phyloP scores from a whole-genome alignment of 2,329 filamentous ascomycete genomes.

The Rhynchosporium agropyri region DNA sequence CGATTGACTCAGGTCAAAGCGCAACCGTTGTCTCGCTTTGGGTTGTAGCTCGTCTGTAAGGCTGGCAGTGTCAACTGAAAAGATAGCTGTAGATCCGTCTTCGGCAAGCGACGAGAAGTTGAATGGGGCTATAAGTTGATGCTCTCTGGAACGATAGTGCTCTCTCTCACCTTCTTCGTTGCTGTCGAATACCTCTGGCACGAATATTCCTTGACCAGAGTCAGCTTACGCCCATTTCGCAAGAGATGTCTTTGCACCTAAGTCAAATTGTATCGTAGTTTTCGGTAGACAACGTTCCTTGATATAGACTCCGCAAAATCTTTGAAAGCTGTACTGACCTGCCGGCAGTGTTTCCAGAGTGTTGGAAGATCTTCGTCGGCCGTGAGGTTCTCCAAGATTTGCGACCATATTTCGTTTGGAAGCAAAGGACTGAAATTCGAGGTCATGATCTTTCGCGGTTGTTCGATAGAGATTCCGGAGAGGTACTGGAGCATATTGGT shows the following conservation, averaged over 20 bases:
- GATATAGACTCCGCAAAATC: slow-evolving; percentile 27
- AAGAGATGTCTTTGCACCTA: slow-evolving; percentile 21
- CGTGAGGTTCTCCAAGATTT: slow-evolving; percentile 23
- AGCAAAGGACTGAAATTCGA: slow-evolving; percentile 15
- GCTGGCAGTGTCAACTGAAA: slow-evolving; percentile 1
- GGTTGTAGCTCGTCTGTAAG: slow-evolving; percentile 13
- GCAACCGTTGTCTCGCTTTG: slow-evolving; percentile 11
- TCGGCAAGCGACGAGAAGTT: slow-evolving; percentile 19
- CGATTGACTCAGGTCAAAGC: background rate
- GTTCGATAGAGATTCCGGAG: background rate
- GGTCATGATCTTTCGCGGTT: slow-evolving; percentile 1
- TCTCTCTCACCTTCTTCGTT: slow-evolving; percentile 1
- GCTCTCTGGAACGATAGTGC: background rate
- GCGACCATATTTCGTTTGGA: slow-evolving; percentile 30
- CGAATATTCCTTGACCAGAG: background rate
- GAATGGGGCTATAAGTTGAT: slow-evolving; percentile 8
- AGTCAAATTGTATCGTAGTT: slow-evolving; percentile 23
- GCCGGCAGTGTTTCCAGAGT: slow-evolving; percentile 28
- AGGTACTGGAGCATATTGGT: too few species aligned
- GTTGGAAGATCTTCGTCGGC: slow-evolving; percentile 21
- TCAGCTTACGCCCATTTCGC: slow-evolving; percentile 3
- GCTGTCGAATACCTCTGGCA: background rate
- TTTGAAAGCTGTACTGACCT: slow-evolving; percentile 27
- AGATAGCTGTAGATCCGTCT: slow-evolving; percentile 19
- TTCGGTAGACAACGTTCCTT: slow-evolving; percentile 26